Evolutionary conservation across 2,329 filamentous ascomycete genomes (phyloP), one percentile per base, ranked within the genome.

Genomic region (Aspergillus awamori): DNA sequence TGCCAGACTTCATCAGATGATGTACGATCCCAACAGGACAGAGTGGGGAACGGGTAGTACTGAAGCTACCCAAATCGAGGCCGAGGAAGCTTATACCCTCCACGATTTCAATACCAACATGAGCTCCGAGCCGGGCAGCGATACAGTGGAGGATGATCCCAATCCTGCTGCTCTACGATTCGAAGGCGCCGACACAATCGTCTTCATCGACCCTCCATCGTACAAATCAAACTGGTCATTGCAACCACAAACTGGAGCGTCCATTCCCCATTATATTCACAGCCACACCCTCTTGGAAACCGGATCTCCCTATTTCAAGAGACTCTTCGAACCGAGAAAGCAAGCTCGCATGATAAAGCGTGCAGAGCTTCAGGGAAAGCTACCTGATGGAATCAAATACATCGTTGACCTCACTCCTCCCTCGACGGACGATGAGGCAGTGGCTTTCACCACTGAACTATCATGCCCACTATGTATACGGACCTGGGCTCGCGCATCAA

Each of bases 331-430:
- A 10, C 70, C 70, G 7, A 69, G 63, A 26, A 65, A 60, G 3
- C 73, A 76, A 38, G 58, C 64, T 20, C 70, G 71, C 8, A 62
- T 69, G 13, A 69, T 65, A 36, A 76, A 71, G 53, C 74, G 72
- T 33, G 72, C 76, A 13, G 66, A 71, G 3, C 68, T 70, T 39
- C 43, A 53, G 20, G 66, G 69, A 8, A 63, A 58, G 13, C 68
- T 76, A 5, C 73, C 71, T 0, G 65, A 73, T 2, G 82, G 80
- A 0, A 75, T 89, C 68, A 81, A 82, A 60, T 89, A 84, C 64
- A 76, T 89, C 17, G 67, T 91, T 38, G 87, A 91, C 65, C 77
- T 90, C 11, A 89, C 87, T 0, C 88, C 87, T 0, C 82, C 84
- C 0, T 74, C 75, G 0, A 83, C 88, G 69, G 88, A 86, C 1